A percentile compares a stretch with the other conserved stretches of the same genome.
phyloP scores from a whole-genome alignment of 179 eudicot species.

The Camellia oleifera region DNA sequence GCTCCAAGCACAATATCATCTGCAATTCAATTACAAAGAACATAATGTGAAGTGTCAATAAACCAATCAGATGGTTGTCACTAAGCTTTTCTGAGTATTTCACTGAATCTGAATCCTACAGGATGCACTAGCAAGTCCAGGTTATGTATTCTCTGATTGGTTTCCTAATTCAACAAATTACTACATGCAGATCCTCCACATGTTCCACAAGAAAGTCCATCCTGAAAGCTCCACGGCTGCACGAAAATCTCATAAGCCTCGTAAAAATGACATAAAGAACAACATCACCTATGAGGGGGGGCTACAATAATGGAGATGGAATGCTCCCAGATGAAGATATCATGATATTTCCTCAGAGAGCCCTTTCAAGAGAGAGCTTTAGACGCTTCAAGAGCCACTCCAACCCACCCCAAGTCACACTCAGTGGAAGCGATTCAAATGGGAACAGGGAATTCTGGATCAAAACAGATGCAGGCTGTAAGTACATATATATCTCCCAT shows the following conservation, averaged over 20 bases:
- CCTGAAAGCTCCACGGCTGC: constrained; percentile 53
- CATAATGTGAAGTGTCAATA: not conserved
- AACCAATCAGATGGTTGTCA: not conserved
- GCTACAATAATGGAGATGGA: constrained; percentile 31
- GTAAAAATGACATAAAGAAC: constrained; percentile 33
- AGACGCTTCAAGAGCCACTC: constrained; percentile 34
- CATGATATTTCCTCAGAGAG: constrained; percentile 31
- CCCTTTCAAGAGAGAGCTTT: constrained; percentile 32
- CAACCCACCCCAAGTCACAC: constrained; percentile 33
- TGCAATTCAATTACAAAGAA: not conserved
- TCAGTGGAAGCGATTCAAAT: constrained; percentile 35
- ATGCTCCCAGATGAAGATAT: constrained; percentile 37
- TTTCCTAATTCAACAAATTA: not conserved
- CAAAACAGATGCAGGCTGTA: constrained; percentile 92
- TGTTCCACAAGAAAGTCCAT: constrained; percentile 82
- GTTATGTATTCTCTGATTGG: not conserved
- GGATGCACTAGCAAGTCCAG: not conserved
- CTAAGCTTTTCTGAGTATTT: too few relatives aligned
- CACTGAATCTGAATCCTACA: not conserved
- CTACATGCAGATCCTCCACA: constrained; percentile 57
- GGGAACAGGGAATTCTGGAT: constrained; percentile 78
- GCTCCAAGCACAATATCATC: not conserved
- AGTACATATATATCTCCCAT: constrained; percentile 25
- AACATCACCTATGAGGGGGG: constrained; percentile 25
- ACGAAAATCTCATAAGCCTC: constrained; percentile 34